A percentile compares a stretch with the other conserved stretches of the same genome.
phyloP scores from a whole-genome alignment of 2,329 filamentous ascomycete genomes.

The Pseudogymnoascus sp. region DNA sequence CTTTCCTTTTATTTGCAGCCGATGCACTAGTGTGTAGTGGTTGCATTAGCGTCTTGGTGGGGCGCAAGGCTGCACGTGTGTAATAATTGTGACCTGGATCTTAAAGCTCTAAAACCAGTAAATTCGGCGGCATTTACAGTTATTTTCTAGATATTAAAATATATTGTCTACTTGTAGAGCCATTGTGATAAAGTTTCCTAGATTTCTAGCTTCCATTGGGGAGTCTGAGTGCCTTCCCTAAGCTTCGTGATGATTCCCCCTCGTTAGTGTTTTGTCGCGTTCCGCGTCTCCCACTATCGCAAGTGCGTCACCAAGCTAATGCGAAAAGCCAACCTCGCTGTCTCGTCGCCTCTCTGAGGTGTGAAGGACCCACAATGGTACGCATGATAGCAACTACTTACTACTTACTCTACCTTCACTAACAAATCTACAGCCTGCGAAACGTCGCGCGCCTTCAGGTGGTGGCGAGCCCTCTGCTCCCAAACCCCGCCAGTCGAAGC shows the following conservation, averaged over 20 bases:
- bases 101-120: not conserved
- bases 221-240: not conserved
- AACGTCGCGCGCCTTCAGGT: conserved; percentile 21
- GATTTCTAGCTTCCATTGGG: not conserved
- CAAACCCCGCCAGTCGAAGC: conserved; percentile 65
- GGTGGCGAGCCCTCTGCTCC: conserved; percentile 18
- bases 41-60: conserved; percentile 4
- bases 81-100: not conserved
- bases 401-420: not conserved
- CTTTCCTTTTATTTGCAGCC: conserved; percentile 7
- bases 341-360: conserved; percentile 1
- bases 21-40: not conserved
- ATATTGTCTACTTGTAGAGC: not conserved
- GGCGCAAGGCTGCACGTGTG: not conserved
- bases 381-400: not conserved
- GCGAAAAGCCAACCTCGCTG: not conserved
- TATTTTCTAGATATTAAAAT: not conserved
- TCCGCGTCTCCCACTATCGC: not conserved
- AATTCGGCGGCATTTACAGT: not conserved
- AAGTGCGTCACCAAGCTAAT: conserved; percentile 5
- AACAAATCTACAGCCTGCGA: conserved; percentile 18
- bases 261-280: not conserved
- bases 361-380: conserved; percentile 1
- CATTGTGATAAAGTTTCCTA: not conserved
- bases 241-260: not conserved